Percentiles rank a stretch among this genome's conserved stretches.
phyloP scores from a whole-genome alignment of 1,284 basidiomycete genomes.

The Sporisorium sorghi region DNA sequence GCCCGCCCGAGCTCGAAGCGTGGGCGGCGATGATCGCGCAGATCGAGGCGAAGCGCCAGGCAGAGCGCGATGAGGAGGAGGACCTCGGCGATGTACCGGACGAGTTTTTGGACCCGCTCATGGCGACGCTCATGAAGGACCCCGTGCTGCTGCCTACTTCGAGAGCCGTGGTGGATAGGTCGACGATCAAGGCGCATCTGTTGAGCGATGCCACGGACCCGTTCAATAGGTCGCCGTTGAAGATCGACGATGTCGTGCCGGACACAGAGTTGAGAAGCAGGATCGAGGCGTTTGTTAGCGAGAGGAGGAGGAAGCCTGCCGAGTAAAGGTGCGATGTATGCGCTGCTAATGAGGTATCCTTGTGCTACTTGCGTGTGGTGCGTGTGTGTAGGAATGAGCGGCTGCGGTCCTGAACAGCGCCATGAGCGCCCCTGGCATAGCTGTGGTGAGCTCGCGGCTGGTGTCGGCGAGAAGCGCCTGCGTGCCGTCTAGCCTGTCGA shows the following conservation, averaged over 20 bases:
- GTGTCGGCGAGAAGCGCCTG: too few species aligned
- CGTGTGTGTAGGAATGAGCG: too few species aligned
- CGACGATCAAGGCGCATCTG: slow-evolving; percentile 94
- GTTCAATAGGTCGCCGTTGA: slow-evolving; percentile 70
- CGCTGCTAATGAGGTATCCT: neutral
- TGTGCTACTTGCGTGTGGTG: neutral
- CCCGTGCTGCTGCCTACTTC: slow-evolving; percentile 92
- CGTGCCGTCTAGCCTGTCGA: too few species aligned
- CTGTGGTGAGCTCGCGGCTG: too few species aligned
- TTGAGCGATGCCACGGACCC: slow-evolving; percentile 82
- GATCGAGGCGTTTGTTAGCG: slow-evolving; percentile 60
- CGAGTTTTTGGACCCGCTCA: slow-evolving; percentile 89
- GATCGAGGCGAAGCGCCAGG: slow-evolving; percentile 84
- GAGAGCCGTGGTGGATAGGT: slow-evolving; percentile 81
- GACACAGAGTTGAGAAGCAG: slow-evolving; percentile 58
- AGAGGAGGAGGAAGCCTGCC: slow-evolving; percentile 35
- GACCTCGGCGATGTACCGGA: slow-evolving; percentile 94
- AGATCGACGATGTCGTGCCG: slow-evolving; percentile 69
- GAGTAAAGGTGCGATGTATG: neutral
- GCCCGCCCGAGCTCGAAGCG: slow-evolving; percentile 81
- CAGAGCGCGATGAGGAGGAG: slow-evolving; percentile 83
- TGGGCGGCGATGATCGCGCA: slow-evolving; percentile 80
- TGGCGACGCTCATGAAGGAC: slow-evolving; percentile 94
- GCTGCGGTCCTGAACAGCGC: too few species aligned
- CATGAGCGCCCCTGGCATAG: too few species aligned